Evolutionary conservation across 768 basidiomycete genomes (phyloP).

Genomic region (Suillus alpinus): DNA sequence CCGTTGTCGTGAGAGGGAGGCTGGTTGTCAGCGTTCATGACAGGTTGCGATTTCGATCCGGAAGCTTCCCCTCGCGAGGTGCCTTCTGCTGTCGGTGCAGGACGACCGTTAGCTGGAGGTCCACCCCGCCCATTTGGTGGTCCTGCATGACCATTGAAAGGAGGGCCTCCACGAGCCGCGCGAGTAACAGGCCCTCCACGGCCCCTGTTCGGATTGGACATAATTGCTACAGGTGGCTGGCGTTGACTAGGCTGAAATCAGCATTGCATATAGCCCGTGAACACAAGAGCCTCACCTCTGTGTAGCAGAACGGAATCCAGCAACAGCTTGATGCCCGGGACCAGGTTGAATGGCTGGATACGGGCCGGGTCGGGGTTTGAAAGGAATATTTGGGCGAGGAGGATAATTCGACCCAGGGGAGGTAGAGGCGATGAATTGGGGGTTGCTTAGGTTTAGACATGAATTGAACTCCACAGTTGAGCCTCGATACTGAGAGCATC

Average conservation of each 20-base stretch:
- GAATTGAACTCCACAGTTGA: constrained; percentile 83
- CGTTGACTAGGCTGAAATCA: constrained; percentile 1
- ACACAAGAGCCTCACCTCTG: constrained; percentile 23
- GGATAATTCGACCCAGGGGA: constrained; percentile 54
- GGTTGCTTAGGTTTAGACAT: constrained; percentile 84
- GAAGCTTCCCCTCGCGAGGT: neutral
- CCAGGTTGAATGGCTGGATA: constrained; percentile 56
- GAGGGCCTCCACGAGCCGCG: constrained; percentile 7
- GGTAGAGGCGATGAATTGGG: constrained; percentile 80
- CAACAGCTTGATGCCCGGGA: constrained; percentile 50
- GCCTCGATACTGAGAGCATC: constrained; percentile 92
- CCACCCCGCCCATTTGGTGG: constrained; percentile 12
- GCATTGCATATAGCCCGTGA: neutral
- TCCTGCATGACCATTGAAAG: constrained; percentile 9
- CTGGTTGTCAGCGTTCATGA: neutral
- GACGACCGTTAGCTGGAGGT: constrained; percentile 6
- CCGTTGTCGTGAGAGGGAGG: constrained; percentile 3
- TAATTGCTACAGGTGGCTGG: constrained; percentile 57
- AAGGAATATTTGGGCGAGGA: constrained; percentile 47
- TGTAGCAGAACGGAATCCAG: constrained; percentile 65
- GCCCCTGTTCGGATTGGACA: constrained; percentile 68
- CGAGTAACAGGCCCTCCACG: constrained; percentile 25
- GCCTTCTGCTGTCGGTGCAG: constrained; percentile 6
- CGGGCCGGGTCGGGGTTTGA: constrained; percentile 68
- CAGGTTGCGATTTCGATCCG: neutral